Evolutionary conservation across 257 asterid genomes (phyloP).

Genomic region (Primulina tabacum): DNA sequence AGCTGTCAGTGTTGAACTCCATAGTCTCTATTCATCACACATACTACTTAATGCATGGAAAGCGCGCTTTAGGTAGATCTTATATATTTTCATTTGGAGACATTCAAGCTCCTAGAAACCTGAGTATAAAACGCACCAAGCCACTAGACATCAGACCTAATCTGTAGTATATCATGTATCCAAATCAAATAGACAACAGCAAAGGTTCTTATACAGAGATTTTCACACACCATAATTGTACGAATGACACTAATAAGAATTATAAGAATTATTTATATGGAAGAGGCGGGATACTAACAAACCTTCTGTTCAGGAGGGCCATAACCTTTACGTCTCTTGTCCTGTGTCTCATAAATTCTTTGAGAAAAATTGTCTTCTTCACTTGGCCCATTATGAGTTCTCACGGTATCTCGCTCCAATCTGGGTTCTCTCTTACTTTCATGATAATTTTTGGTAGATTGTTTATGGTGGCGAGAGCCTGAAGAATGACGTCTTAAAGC

Average conservation of each 20-base stretch:
- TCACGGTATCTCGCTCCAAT: conserved; percentile 35
- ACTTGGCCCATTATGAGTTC: conserved; percentile 39
- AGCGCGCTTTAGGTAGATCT: neutral
- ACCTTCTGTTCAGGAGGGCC: conserved; percentile 96
- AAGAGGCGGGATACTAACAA: conserved; percentile 20
- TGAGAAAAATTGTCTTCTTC: conserved; percentile 45
- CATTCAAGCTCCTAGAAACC: conserved; percentile 1
- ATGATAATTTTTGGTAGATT: conserved; percentile 44
- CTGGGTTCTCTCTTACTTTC: conserved; percentile 42
- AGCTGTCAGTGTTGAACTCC: conserved; percentile 4
- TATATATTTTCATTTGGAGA: neutral
- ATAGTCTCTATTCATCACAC: conserved; percentile 5
- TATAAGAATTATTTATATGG: neutral
- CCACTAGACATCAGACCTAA: too few relatives aligned
- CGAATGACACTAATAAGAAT: neutral
- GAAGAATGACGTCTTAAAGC: conserved; percentile 81
- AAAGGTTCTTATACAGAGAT: neutral
- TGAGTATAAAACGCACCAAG: neutral
- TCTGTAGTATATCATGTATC: too few relatives aligned
- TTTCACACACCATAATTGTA: neutral
- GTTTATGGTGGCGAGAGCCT: conserved; percentile 53
- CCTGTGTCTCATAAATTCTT: conserved; percentile 54
- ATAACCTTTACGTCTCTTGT: conserved; percentile 47
- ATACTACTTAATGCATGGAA: conserved; percentile 6
- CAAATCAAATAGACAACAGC: neutral